Conservation (phyloP, 345 rosid genomes). For the Populus tremula region DNA sequence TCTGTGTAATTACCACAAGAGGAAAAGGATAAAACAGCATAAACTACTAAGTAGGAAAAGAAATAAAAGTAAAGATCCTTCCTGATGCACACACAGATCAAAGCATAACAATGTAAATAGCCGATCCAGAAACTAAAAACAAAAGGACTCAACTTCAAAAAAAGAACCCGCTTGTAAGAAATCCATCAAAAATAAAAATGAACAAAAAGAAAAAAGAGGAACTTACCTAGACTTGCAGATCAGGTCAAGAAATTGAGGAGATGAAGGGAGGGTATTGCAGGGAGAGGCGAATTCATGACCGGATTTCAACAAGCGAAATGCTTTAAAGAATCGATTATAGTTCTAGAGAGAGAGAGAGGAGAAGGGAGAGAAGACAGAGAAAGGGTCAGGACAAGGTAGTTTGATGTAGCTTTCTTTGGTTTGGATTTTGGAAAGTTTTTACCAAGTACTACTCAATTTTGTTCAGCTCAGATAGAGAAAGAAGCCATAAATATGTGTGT, state of each 20-base stretch:
- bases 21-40: background rate
- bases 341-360: background rate
- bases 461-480: conserved; percentile 13
- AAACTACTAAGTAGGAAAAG: background rate
- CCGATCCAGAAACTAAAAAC: background rate
- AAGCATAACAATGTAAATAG: background rate
- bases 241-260: background rate
- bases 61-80: background rate
- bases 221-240: conserved; percentile 21
- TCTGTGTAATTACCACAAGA: background rate
- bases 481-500: conserved; percentile 33
- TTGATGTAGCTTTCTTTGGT: background rate
- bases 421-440: background rate
- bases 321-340: background rate
- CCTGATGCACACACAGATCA: conserved; percentile 2
- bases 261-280: background rate
- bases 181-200: background rate
- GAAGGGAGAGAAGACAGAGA: background rate
- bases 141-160: background rate
- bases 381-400: background rate
- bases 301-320: background rate
- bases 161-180: background rate
- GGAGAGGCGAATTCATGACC: conserved; percentile 18
- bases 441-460: background rate
- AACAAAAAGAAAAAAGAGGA: background rate